Base-by-base conservation (phyloP, 257 asterid genomes). In the Fraxinus excelsior region DNA sequence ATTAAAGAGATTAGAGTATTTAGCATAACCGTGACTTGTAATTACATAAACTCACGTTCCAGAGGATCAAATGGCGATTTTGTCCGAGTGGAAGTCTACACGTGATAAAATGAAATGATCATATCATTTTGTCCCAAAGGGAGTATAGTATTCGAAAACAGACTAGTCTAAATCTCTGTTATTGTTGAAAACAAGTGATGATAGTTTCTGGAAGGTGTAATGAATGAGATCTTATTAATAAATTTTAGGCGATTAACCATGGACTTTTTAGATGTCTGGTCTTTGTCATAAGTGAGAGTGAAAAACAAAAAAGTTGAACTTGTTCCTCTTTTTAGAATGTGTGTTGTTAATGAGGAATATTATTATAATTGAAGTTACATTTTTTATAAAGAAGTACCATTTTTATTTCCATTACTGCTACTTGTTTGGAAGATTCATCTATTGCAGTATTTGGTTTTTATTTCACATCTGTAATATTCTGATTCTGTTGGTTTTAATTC, bases 341-440 rank as follows among this genome's bases (percentile, higher is more conserved):
- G 53, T 23, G 67, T 42, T 67, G 18, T 25, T 18, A 71, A 37
- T 64, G 40, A 65, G 46, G 79, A 35, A 10, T 31, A 69, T 68
- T 23, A 68, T 29, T 34, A 32, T 37, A 23, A 56, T n/a, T n/a
- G 65, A 46, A 69, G 58, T 74, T 49, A 53, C 6, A n/a, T 32
- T 51, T 70, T 66, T 64, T 76, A 31, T 16, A 23, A 69, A 58
- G 64, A 68, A 42, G 49, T 73, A 16, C 72, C 67, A 70, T 62
- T 64, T 64, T 64, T 60, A 75, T 31, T 23, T 76, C 40, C 29
- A 37, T 44, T 38, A 49, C 70, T 80, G 76, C 72, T 65, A 28
- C 77, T 68, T 60, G 76, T 34, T 82, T 74, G 78, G 56, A 72
- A 21, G 51, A 69, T 49, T 73, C 51, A 25, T 62, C 26, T 44